Evolutionary conservation across 2,329 filamentous ascomycete genomes (phyloP).

Genomic region (Diplodia seriata): DNA sequence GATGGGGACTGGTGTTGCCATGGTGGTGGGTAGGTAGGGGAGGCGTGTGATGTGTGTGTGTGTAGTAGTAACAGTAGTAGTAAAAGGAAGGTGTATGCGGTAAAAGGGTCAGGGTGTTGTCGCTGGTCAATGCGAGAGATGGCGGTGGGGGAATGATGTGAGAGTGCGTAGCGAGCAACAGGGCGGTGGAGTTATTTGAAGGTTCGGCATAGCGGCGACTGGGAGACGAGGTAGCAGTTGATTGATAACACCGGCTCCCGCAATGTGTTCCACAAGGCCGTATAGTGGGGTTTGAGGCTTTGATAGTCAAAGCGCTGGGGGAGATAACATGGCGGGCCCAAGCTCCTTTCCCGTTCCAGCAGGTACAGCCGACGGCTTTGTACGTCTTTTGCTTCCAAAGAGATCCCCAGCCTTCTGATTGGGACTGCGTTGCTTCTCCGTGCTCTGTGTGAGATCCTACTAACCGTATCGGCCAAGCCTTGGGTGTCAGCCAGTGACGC

Average conservation of each 20-base stretch:
- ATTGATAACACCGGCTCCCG: neutral
- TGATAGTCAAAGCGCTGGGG: conserved; percentile 11
- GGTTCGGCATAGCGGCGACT: neutral
- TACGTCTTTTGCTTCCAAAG: neutral
- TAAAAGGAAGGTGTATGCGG: neutral
- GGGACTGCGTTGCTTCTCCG: neutral
- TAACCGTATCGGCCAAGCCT: neutral
- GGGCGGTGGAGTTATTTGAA: conserved; percentile 3
- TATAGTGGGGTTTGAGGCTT: conserved; percentile 12
- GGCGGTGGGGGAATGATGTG: neutral
- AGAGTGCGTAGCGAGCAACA: neutral
- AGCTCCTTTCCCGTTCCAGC: conserved; percentile 8
- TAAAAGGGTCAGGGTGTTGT: too few relatives aligned
- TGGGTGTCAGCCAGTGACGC: neutral
- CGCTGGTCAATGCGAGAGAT: neutral
- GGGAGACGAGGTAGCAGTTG: neutral
- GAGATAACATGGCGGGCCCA: conserved; percentile 12
- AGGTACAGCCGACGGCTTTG: conserved; percentile 1
- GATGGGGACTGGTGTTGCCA: conserved; percentile 8
- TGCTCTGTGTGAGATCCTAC: neutral
- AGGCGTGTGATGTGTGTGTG: too few relatives aligned
- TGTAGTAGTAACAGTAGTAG: too few relatives aligned
- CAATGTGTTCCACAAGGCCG: neutral
- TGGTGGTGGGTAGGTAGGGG: neutral
- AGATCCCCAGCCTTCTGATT: neutral